Conservation (phyloP, 2,329 filamentous ascomycete species). For the Calycina marina region DNA sequence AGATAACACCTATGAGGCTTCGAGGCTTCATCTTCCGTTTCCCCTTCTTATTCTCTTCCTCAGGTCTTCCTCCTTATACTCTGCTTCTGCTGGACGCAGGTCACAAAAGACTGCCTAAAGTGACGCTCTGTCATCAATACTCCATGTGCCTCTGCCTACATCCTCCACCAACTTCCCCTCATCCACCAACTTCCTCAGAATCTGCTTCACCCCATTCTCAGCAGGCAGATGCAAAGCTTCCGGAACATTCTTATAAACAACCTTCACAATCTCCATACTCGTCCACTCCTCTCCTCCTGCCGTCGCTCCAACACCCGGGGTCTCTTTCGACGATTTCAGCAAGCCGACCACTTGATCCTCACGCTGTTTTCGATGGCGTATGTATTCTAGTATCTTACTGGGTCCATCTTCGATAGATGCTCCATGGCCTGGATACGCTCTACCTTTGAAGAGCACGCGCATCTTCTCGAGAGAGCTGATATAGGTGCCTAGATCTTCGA, state of each 20-base stretch:
- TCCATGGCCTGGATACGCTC: conserved; percentile 81
- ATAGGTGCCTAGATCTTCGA: conserved; percentile 61
- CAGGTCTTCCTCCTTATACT: no score
- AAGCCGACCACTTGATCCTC: conserved; percentile 64
- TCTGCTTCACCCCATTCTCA: conserved; percentile 59
- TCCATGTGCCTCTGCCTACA: conserved; percentile 29
- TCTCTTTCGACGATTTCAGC: conserved; percentile 30
- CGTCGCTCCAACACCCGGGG: conserved; percentile 11
- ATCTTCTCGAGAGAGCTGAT: conserved; percentile 55
- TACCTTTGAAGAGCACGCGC: conserved; percentile 46
- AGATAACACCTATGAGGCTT: no score
- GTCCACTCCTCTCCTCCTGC: conserved; percentile 37
- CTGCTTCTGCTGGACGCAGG: no score
- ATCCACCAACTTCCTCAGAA: conserved; percentile 60
- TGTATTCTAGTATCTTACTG: conserved; percentile 65
- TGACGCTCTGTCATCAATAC: conserved; percentile 27
- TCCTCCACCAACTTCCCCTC: conserved; percentile 50
- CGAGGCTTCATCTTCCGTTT: no score
- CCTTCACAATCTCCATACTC: conserved; percentile 70
- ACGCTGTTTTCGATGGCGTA: conserved; percentile 62
- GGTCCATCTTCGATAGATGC: conserved; percentile 59
- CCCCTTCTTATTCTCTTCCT: no score
- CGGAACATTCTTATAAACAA: conserved; percentile 71
- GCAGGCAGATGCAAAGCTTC: conserved; percentile 64
- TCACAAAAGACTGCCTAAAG: no score